Evolutionary conservation across 352 stramenopile genomes (phyloP).

Genomic region (Globisporangium apiculatum): DNA sequence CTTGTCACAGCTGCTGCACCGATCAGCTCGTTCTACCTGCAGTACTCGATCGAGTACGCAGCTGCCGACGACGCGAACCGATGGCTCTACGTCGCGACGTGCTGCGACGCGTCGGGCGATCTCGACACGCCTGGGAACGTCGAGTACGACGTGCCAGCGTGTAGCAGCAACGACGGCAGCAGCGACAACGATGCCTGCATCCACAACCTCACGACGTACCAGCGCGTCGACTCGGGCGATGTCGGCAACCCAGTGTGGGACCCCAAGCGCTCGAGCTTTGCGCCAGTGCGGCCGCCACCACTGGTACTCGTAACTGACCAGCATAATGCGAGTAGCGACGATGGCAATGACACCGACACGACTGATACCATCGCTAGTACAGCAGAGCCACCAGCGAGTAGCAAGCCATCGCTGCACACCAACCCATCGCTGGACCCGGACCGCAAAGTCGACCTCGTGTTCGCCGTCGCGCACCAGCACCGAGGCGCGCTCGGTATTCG

Average conservation of each 20-base stretch:
- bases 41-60: slow-evolving; percentile 8
- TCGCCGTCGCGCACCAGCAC: slow-evolving; percentile 4
- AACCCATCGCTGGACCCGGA: background rate
- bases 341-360: background rate
- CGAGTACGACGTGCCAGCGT: slow-evolving; percentile 8
- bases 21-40: slow-evolving; percentile 10
- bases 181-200: background rate
- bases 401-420: background rate
- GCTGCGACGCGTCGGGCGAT: slow-evolving; percentile 7
- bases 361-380: background rate
- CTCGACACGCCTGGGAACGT: slow-evolving; percentile 3
- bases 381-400: background rate
- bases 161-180: background rate
- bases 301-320: too few species aligned
- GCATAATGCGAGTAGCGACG: too few species aligned
- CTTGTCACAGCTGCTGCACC: background rate
- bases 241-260: slow-evolving; percentile 8
- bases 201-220: slow-evolving; percentile 9
- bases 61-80: slow-evolving; percentile 2
- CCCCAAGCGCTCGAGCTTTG: background rate
- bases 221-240: slow-evolving; percentile 4
- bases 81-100: slow-evolving; percentile 8
- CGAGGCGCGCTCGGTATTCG: slow-evolving; percentile 1
- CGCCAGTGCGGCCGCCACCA: background rate
- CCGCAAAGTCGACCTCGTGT: slow-evolving; percentile 8